Conservation (phyloP, 2,329 filamentous ascomycete genomes). For the Myotisia sp. region DNA sequence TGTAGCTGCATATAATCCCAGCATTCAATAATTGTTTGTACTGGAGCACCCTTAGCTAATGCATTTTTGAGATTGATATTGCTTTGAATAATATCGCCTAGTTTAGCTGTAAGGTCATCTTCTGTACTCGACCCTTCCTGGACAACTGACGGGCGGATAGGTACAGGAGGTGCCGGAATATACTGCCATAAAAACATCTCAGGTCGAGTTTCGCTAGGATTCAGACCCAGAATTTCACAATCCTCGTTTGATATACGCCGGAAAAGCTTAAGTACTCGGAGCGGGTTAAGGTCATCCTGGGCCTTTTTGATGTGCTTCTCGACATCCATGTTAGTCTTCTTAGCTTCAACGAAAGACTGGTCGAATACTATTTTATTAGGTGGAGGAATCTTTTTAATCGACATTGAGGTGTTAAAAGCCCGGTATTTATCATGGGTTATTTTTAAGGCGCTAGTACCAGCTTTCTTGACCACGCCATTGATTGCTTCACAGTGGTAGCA, state of each 20-base stretch:
- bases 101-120: constrained; percentile 89
- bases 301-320: constrained; percentile 87
- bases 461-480: constrained; percentile 86
- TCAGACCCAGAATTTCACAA: constrained; percentile 79
- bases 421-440: constrained; percentile 87
- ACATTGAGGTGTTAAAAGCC: constrained; percentile 74
- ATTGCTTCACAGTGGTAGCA: constrained; percentile 69
- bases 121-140: constrained; percentile 90
- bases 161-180: constrained; percentile 82
- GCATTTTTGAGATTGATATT: constrained; percentile 76
- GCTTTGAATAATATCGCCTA: constrained; percentile 91
- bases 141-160: constrained; percentile 82
- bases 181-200: constrained; percentile 99
- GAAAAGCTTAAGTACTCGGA: constrained; percentile 81
- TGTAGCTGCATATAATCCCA: constrained; percentile 96
- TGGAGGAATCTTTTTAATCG: constrained; percentile 69
- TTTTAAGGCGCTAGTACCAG: constrained; percentile 68
- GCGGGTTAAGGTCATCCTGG: constrained; percentile 83
- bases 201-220: constrained; percentile 71
- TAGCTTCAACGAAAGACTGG: constrained; percentile 66
- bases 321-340: constrained; percentile 62
- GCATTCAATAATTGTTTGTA: constrained; percentile 89
- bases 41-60: constrained; percentile 64
- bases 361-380: constrained; percentile 74
- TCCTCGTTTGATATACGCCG: constrained; percentile 72